These are phyloP conservation scores for Flaveria trinervia DNA, from an alignment of 129 eudicot genomes.

Conservation along the genomic window DNA sequence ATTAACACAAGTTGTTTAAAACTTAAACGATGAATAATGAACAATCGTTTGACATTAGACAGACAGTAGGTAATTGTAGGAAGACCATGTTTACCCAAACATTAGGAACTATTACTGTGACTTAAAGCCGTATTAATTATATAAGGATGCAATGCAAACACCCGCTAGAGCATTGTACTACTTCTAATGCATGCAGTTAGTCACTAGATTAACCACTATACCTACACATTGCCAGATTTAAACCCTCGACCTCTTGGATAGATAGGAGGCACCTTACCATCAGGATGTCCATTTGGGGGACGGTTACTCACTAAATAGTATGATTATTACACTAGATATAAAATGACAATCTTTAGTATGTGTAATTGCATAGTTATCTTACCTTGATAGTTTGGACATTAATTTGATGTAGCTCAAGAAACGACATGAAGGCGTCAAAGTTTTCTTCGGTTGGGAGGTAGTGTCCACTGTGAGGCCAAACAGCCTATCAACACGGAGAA, in stretches of 20 bases:
- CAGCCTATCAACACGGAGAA: constrained; percentile 46
- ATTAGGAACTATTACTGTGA: too few species aligned
- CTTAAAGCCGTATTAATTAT: too few species aligned
- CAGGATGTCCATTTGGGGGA: too few species aligned
- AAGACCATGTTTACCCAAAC: too few species aligned
- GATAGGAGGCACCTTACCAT: too few species aligned
- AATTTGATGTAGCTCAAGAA: constrained; percentile 57
- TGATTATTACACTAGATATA: background rate
- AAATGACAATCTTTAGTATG: background rate
- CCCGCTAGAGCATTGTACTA: background rate
- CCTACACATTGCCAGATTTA: too few species aligned
- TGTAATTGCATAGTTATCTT: background rate
- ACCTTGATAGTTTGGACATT: constrained; percentile 67
- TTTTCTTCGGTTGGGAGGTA: constrained; percentile 91
- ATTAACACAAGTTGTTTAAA: background rate
- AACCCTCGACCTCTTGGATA: too few species aligned
- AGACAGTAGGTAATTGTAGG: too few species aligned
- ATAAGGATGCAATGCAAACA: background rate
- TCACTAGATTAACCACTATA: too few species aligned
- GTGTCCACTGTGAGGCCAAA: constrained; percentile 98
- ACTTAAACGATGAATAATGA: too few species aligned
- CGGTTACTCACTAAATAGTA: too few species aligned
- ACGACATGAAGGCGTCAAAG: constrained; percentile 70
- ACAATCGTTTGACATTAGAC: too few species aligned
- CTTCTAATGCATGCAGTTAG: background rate